Base-by-base conservation (phyloP, 257 asterid genomes). In the Anisodus tanguticus region DNA sequence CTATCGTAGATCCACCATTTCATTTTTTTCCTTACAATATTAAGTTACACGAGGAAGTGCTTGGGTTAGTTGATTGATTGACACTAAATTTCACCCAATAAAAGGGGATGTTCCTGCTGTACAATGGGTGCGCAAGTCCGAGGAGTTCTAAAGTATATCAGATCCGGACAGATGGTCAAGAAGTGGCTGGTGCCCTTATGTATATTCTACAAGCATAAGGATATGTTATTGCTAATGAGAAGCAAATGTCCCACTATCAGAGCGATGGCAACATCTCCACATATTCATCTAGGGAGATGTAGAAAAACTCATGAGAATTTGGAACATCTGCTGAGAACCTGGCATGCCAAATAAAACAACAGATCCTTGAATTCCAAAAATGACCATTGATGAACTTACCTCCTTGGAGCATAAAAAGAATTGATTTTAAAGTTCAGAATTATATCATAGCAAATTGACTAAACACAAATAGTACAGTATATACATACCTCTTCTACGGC, bases 401-500 rank as follows among this genome's bases (percentile, higher is more conserved):
- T 51, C 13, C 37, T 26, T 26, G 63, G 15, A 26, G 22, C 22
- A 53, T 16, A 76, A 22, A 17, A 76, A 53, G 22, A 51, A 51
- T 31, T 31, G 9, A 76, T 51, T 51, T 51, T 51, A 51, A 13
- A 76, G 8, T 76, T 76, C 47, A 76, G 26, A 76, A 6, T 51
- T 26, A 76, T 76, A 51, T 49, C 80, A 47, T 74, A 76, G 26
- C 39, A 76, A 76, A 51, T 47, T 49, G 22, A 67, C 35, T 13
- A 51, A 68, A 17, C 54, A 16, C 11, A 76, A 59, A 69, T 59
- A 45, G 54, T 8, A 49, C 9, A 3, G 22, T 3, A 76, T 1
- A 82, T 54, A 37, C 93, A 84, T 91, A 95, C 98, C 98, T 88
- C 93, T 91, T 95, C 94, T 85, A 94, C 97, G 66, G 98, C 98